These are phyloP conservation scores for Rhodotorula sp. DNA, from an alignment of 1,284 basidiomycete species.

Conservation along the genomic window DNA sequence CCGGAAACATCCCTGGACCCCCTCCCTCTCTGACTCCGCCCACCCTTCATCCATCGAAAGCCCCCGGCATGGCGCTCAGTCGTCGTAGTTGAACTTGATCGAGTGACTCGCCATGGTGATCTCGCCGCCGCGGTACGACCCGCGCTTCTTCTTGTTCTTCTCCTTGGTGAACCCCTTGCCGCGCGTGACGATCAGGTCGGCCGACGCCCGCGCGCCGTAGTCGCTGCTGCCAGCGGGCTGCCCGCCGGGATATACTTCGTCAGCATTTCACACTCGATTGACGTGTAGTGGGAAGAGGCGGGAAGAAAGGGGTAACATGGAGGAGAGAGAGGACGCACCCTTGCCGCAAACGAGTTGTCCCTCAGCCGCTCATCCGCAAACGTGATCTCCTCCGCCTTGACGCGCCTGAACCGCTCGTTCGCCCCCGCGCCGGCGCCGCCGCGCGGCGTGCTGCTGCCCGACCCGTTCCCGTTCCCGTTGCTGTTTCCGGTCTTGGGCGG, in stretches of 20 bases:
- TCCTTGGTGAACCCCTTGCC: conserved; percentile 96
- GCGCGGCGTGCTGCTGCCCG: neutral
- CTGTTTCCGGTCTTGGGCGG: neutral
- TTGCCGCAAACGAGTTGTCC: conserved; percentile 81
- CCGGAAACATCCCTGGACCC: neutral
- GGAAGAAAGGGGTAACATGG: neutral
- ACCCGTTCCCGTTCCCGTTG: neutral
- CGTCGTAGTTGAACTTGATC: conserved; percentile 39
- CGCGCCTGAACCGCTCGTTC: conserved; percentile 67
- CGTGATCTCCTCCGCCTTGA: conserved; percentile 67
- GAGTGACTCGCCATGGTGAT: conserved; percentile 66
- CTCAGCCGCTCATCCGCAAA: conserved; percentile 63
- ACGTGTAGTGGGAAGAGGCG: neutral
- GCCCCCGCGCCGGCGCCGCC: conserved; percentile 27
- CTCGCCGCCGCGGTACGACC: conserved; percentile 76
- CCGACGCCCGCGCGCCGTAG: conserved; percentile 82
- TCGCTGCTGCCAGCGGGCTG: conserved; percentile 69
- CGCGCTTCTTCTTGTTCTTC: conserved; percentile 98
- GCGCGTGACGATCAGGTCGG: conserved; percentile 87
- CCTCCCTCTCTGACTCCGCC: neutral
- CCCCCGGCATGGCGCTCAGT: neutral
- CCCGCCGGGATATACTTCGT: too few relatives aligned
- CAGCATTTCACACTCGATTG: neutral
- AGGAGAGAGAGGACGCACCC: conserved; percentile 57
- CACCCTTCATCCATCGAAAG: neutral